Conservation (phyloP, 345 rosid genomes). For the Arabis hirsuta region DNA sequence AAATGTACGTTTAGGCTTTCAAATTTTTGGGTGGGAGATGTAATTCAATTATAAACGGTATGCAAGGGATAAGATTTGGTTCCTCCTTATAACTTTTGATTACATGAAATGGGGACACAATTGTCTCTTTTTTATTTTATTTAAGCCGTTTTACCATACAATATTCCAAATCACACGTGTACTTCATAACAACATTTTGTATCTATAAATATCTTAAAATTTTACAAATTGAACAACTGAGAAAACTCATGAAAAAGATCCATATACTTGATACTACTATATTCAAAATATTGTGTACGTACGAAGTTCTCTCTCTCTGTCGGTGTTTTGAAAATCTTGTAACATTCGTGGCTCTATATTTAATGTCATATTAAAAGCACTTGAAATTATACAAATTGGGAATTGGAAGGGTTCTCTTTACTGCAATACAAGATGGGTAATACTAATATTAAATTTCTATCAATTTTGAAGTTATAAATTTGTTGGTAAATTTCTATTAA, state of each 20-base stretch:
- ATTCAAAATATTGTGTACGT: neutral
- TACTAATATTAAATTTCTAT: constrained; percentile 22
- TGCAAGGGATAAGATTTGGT: constrained; percentile 2
- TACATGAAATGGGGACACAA: constrained; percentile 26
- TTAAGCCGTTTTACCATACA: constrained; percentile 20
- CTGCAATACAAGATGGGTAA: constrained; percentile 43
- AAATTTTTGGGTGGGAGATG: constrained; percentile 29
- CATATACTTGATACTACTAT: neutral
- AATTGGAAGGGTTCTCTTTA: constrained; percentile 39
- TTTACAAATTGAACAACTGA: neutral
- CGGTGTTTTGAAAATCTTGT: constrained; percentile 31
- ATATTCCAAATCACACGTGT: constrained; percentile 29
- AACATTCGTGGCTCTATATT: constrained; percentile 33
- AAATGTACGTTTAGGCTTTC: constrained; percentile 7
- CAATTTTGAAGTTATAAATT: constrained; percentile 32
- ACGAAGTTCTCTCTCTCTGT: constrained; percentile 34
- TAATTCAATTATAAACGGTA: constrained; percentile 13
- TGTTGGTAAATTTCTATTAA: neutral
- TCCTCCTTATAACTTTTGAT: constrained; percentile 10
- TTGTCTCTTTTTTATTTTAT: constrained; percentile 19
- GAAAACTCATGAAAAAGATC: constrained; percentile 3
- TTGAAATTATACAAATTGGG: constrained; percentile 43
- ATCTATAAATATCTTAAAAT: constrained; percentile 2
- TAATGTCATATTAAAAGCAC: constrained; percentile 42
- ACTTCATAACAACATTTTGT: constrained; percentile 17